Percentiles rank a stretch among this genome's conserved stretches.
Conservation (phyloP, 305 asterid genomes). For the Fraxinus albicans region DNA sequence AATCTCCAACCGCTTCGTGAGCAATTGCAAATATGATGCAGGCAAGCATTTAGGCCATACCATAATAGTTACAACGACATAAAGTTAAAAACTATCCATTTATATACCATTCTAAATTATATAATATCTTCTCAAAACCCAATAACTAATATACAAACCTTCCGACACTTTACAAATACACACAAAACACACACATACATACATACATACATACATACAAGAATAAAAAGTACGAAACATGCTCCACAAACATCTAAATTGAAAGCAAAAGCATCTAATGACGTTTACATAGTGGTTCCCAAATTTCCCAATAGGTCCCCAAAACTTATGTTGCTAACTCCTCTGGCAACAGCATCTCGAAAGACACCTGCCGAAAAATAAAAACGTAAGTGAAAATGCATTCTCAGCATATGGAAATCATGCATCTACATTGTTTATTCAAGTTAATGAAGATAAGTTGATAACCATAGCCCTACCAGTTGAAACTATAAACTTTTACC, state of each 20-base stretch:
- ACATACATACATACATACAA: not conserved
- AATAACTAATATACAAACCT: not conserved
- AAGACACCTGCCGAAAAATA: conserved; percentile 58
- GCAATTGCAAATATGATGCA: not conserved
- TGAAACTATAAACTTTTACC: not conserved
- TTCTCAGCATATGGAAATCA: conserved; percentile 13
- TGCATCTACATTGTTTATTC: conserved; percentile 6
- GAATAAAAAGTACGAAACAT: not conserved
- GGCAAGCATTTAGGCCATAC: not conserved
- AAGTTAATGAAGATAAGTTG: not conserved
- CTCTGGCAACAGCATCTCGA: conserved; percentile 76
- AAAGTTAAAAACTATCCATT: not conserved
- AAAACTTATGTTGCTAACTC: conserved; percentile 81
- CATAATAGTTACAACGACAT: not conserved
- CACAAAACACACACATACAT: not conserved
- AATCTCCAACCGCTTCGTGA: not conserved
- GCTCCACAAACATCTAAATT: not conserved
- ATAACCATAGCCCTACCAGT: not conserved
- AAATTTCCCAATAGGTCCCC: conserved; percentile 87
- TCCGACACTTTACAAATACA: not conserved
- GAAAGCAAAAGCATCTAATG: conserved; percentile 27
- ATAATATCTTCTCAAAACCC: not conserved
- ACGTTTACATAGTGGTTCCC: conserved; percentile 83
- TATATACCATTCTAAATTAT: not conserved
- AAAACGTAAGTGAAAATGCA: conserved; percentile 28